Conservation (phyloP, 805 yeast genomes). For the Hanseniaspora guilliermondii region DNA sequence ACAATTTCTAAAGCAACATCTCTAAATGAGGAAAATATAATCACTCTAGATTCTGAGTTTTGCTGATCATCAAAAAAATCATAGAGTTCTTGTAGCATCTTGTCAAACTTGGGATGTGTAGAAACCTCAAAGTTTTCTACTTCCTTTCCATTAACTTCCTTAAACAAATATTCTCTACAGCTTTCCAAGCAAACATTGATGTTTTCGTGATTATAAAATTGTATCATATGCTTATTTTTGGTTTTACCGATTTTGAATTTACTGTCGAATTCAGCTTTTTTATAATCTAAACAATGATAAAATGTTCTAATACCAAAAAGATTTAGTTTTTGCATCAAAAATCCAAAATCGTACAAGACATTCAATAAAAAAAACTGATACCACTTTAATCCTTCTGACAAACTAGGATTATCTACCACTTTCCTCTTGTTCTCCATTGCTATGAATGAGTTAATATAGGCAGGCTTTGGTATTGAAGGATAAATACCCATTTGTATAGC, state of each 20-base stretch:
- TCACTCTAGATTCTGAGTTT: slow-evolving; percentile 52
- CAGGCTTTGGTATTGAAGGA: slow-evolving; percentile 43
- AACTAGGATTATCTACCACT: slow-evolving; percentile 38
- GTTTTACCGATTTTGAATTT: slow-evolving; percentile 50
- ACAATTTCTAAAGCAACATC: slow-evolving; percentile 85
- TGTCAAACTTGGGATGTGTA: slow-evolving; percentile 65
- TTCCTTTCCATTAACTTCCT: not conserved
- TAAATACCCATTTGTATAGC: slow-evolving; percentile 56
- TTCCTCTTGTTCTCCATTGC: slow-evolving; percentile 59
- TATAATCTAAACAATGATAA: slow-evolving; percentile 50
- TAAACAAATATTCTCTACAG: slow-evolving; percentile 4
- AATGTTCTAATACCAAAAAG: slow-evolving; percentile 77
- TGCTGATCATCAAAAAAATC: slow-evolving; percentile 36
- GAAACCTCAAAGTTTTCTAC: slow-evolving; percentile 16
- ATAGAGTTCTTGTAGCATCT: slow-evolving; percentile 43
- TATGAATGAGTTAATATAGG: slow-evolving; percentile 53
- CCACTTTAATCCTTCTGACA: slow-evolving; percentile 67
- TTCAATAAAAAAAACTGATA: slow-evolving; percentile 49
- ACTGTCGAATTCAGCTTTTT: slow-evolving; percentile 44
- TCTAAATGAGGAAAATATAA: slow-evolving; percentile 77
- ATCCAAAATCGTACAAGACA: slow-evolving; percentile 59
- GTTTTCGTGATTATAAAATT: slow-evolving; percentile 39
- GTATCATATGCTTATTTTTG: slow-evolving; percentile 48
- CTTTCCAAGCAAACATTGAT: slow-evolving; percentile 5
- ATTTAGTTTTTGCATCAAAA: slow-evolving; percentile 51